These are phyloP conservation scores for Trichoderma afroharzianum DNA, from an alignment of 2,329 filamentous ascomycete genomes.

Conservation along the genomic window DNA sequence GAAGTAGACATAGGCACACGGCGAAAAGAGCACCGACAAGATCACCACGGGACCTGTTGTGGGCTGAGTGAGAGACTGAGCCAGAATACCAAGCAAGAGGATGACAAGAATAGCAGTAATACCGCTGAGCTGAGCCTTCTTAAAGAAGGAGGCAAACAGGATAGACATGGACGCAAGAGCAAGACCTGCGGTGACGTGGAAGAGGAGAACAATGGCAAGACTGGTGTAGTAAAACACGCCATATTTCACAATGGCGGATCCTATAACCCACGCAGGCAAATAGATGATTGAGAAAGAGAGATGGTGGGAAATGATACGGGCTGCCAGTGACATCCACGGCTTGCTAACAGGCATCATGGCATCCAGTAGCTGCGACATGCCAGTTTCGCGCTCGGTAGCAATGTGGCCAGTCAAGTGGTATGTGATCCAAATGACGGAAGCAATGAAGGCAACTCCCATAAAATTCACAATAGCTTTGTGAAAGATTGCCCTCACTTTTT, in stretches of 20 bases:
- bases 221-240: slow-evolving; percentile 65
- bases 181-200: slow-evolving; percentile 72
- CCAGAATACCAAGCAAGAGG: slow-evolving; percentile 74
- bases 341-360: slow-evolving; percentile 80
- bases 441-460: slow-evolving; percentile 73
- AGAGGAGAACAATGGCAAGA: slow-evolving; percentile 64
- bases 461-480: slow-evolving; percentile 70
- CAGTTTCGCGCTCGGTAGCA: slow-evolving; percentile 78
- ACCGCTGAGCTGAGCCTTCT: slow-evolving; percentile 81
- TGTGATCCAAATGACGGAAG: slow-evolving; percentile 74
- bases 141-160: slow-evolving; percentile 79
- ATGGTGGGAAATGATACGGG: slow-evolving; percentile 75
- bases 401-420: slow-evolving; percentile 87
- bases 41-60: slow-evolving; percentile 62
- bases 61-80: slow-evolving; percentile 67
- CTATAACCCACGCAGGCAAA: slow-evolving; percentile 76
- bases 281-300: slow-evolving; percentile 78
- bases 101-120: slow-evolving; percentile 71
- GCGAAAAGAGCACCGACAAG: slow-evolving; percentile 74
- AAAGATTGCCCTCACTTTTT: slow-evolving; percentile 64
- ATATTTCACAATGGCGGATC: slow-evolving; percentile 59
- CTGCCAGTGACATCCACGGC: slow-evolving; percentile 72
- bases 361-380: slow-evolving; percentile 85
- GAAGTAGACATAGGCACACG: slow-evolving; percentile 85
- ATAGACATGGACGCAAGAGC: slow-evolving; percentile 77